Base-by-base conservation (phyloP, 2,329 filamentous ascomycete genomes). In the Penicillium sp. region DNA sequence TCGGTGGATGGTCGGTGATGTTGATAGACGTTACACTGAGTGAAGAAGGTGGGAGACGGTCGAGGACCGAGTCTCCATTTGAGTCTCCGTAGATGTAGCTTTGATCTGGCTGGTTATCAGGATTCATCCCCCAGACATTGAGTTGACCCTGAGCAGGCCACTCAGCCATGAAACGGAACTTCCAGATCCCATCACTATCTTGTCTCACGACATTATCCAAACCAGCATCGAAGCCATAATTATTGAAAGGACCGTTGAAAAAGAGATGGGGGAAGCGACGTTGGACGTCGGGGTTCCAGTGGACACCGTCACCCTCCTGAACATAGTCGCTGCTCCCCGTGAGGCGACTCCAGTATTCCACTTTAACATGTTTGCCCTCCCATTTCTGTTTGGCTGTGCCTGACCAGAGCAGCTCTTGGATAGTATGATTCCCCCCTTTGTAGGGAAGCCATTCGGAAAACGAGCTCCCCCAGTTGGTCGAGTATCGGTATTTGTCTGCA, bases 41-140 rank as follows among this genome's bases (percentile, higher is more conserved):
- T 21, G 81, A 83, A 10, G 79, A 82, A 5, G 84, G 85, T 1
- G 84, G 81, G 32, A 88, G 75, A 38, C 83, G 82, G 65, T 88
- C 85, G 18, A 87, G 71, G 5, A 88, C 75, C 3, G 76, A 77
- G 64, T 88, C 84, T 24, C 75, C 75, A 62, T 88, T 82, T 13
- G 85, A 78, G 65, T 88, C 85, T 21, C 86, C 86, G 56, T 79
- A 82, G 2, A 85, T 79, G 51, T 76, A 79, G 7, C 79, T 80
- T 55, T 83, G 77, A 67, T 88, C 85, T 0, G 85, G 84, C 60
- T 81, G 72, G 18, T 84, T 83, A 67, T 87, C 80, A 0, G 81
- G 79, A 61, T 87, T 85, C 66, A 87, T 83, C 48, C 85, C 86
- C 85, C 86, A 88, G 5, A 86, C 77, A 59, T 87, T 88, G 54